phyloP scores from a whole-genome alignment of 129 eudicot genomes.

The Chrysanthemum lavandulifolium region DNA sequence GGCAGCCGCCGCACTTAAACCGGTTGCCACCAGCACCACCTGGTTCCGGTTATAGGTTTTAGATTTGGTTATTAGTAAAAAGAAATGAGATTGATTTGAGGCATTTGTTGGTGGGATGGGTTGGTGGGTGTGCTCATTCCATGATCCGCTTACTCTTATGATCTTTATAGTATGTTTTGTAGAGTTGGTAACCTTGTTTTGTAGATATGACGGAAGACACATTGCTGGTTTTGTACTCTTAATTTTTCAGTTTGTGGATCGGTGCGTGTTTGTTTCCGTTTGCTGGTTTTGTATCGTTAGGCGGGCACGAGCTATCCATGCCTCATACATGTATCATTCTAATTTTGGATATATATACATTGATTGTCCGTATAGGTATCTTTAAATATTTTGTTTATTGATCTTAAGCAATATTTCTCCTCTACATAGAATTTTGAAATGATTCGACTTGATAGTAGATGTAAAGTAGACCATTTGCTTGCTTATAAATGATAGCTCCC shows the following conservation, averaged over 20 bases:
- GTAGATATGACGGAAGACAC: constrained; percentile 26
- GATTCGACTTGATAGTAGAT: no score
- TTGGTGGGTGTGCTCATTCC: constrained; percentile 12
- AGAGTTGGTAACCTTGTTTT: constrained; percentile 25
- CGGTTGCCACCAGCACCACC: constrained; percentile 98
- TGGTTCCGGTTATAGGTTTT: constrained; percentile 67
- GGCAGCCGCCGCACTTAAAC: constrained; percentile 92
- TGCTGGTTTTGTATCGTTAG: constrained; percentile 12
- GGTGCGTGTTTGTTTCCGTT: constrained; percentile 9
- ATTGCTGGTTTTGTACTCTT: constrained; percentile 7
- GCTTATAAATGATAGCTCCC: no score
- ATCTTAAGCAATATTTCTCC: background rate
- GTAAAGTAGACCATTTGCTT: no score
- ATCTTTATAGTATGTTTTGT: constrained; percentile 25
- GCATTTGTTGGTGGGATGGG: constrained; percentile 47
- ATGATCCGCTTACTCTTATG: constrained; percentile 8
- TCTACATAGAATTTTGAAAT: no score
- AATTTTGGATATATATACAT: background rate
- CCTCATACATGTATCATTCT: constrained; percentile 17
- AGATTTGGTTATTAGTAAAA: constrained; percentile 33
- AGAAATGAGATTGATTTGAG: constrained; percentile 32
- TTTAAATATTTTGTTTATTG: background rate
- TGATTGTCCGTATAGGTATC: background rate
- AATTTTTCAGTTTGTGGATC: constrained; percentile 24
- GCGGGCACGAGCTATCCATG: background rate